Evolutionary conservation across 305 asterid species (phyloP).

Genomic region (Petunia hybrid): DNA sequence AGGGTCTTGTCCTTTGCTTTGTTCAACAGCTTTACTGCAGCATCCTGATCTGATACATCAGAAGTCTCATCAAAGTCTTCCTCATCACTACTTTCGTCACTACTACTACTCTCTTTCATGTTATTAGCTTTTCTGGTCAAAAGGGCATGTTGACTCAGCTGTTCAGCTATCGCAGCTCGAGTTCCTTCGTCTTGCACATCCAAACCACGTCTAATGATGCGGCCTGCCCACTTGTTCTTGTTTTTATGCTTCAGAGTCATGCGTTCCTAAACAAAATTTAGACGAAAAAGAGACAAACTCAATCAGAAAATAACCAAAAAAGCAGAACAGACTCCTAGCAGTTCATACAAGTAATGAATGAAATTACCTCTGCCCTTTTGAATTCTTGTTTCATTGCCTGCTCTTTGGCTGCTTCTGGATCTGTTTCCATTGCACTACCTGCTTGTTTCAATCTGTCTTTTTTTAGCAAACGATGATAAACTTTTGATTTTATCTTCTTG

Average conservation of each 20-base stretch:
- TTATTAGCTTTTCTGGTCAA: slow-evolving; percentile 86
- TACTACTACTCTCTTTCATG: slow-evolving; percentile 69
- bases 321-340: neutral
- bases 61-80: slow-evolving; percentile 66
- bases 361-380: slow-evolving; percentile 80
- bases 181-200: slow-evolving; percentile 84
- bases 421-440: slow-evolving; percentile 58
- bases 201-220: slow-evolving; percentile 79
- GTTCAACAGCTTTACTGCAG: slow-evolving; percentile 52
- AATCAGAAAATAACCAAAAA: slow-evolving; percentile 11
- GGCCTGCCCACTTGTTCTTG: slow-evolving; percentile 82
- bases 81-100: slow-evolving; percentile 79
- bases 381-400: slow-evolving; percentile 78
- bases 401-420: slow-evolving; percentile 89
- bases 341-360: slow-evolving; percentile 22
- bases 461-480: slow-evolving; percentile 78
- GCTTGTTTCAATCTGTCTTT: slow-evolving; percentile 70
- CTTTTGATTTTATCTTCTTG: slow-evolving; percentile 89
- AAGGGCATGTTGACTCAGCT: slow-evolving; percentile 77
- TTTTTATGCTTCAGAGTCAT: slow-evolving; percentile 87
- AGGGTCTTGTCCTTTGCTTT: slow-evolving; percentile 81
- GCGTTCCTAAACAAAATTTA: slow-evolving; percentile 67
- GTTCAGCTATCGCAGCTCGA: slow-evolving; percentile 80
- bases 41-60: slow-evolving; percentile 62
- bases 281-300: slow-evolving; percentile 30